Percentiles rank a stretch among this genome's conserved stretches.
These are phyloP conservation scores for Xerocomellus intermedius DNA, from an alignment of 768 basidiomycete genomes.

Conservation along the genomic window DNA sequence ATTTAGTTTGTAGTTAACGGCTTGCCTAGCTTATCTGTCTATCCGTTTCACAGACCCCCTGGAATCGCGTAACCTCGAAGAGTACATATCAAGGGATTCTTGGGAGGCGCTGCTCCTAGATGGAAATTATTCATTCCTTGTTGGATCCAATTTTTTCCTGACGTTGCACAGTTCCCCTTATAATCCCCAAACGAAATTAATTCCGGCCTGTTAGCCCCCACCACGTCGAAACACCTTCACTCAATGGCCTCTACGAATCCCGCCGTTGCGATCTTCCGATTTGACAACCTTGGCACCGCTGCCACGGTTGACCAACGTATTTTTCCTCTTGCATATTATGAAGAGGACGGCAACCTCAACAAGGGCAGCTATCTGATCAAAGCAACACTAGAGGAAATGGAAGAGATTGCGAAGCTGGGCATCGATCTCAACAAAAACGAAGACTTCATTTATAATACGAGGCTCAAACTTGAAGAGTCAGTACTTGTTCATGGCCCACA, in stretches of 20 bases:
- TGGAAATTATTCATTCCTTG: not conserved
- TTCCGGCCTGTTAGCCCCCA: not conserved
- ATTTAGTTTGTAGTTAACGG: not conserved
- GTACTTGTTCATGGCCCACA: not conserved
- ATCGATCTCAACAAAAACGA: not conserved
- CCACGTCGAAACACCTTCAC: not conserved
- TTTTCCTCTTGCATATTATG: conserved; percentile 9
- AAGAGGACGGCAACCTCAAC: not conserved
- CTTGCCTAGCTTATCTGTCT: not conserved
- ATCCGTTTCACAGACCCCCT: not conserved
- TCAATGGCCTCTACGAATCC: not conserved
- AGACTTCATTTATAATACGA: conserved; percentile 1
- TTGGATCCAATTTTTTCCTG: not conserved
- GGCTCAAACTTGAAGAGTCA: not conserved
- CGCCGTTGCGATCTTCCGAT: not conserved
- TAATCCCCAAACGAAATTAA: not conserved
- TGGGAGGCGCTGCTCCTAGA: not conserved
- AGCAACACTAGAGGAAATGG: conserved; percentile 10
- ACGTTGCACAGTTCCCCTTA: not conserved
- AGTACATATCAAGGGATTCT: not conserved
- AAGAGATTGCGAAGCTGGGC: not conserved
- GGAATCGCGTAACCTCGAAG: not conserved
- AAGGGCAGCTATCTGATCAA: conserved; percentile 1
- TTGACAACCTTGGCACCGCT: conserved; percentile 3
- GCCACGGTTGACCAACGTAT: not conserved